A percentile compares a stretch with the other conserved stretches of the same genome.
phyloP scores from a whole-genome alignment of 768 basidiomycete species.

The Hygrophoropsis aurantiaca region DNA sequence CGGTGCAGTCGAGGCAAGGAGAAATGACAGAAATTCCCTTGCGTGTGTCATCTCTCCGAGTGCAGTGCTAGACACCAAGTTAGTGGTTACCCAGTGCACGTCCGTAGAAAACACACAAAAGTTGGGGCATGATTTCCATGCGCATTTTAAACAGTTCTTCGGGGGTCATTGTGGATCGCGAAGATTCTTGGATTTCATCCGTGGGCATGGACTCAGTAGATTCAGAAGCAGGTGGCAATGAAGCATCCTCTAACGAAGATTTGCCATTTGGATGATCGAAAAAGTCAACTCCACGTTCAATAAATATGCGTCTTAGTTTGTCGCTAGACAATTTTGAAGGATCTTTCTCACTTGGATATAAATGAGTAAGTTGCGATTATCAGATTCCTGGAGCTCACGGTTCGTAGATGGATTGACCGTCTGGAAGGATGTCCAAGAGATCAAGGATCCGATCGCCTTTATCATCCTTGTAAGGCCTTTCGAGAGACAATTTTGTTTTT shows the following conservation, averaged over 20 bases:
- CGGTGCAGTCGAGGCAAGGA: conserved; percentile 46
- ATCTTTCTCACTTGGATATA: conserved; percentile 47
- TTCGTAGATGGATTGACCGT: conserved; percentile 70
- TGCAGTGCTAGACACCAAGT: conserved; percentile 50
- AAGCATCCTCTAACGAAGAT: conserved; percentile 14
- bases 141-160: conserved; percentile 78
- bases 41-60: conserved; percentile 80
- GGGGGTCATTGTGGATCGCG: conserved; percentile 56
- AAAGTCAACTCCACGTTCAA: conserved; percentile 74
- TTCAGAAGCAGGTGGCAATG: conserved; percentile 29
- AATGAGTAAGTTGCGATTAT: conserved; percentile 15
- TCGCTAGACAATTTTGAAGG: conserved; percentile 60
- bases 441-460: conserved; percentile 59
- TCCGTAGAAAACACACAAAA: conserved; percentile 55
- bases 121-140: conserved; percentile 64
- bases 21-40: conserved; percentile 61
- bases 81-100: neutral
- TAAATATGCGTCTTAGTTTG: conserved; percentile 66
- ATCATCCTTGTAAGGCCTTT: conserved; percentile 82
- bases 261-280: conserved; percentile 53
- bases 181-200: conserved; percentile 28
- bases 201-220: conserved; percentile 16
- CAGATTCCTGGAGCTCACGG: conserved; percentile 46
- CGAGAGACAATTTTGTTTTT: conserved; percentile 65
- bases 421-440: conserved; percentile 66